Conservation (phyloP, 1,284 basidiomycete species). For the Filobasidium uniguttulatum region DNA sequence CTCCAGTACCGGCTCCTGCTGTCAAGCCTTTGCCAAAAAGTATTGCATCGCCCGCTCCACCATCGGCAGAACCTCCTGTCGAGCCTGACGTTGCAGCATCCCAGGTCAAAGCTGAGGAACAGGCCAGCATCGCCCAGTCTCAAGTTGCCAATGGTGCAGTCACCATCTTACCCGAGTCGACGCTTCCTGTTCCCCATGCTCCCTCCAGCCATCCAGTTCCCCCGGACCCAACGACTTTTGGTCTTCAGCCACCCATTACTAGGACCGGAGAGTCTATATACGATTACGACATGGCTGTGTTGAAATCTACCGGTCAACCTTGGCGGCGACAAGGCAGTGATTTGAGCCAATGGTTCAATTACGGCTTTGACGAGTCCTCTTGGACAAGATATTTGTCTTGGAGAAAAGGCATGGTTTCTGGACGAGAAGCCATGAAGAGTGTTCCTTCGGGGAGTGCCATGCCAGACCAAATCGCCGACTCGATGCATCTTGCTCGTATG, state of each 20-base stretch:
- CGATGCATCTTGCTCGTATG: slow-evolving; percentile 21
- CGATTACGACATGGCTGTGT: slow-evolving; percentile 68
- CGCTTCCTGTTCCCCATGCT: slow-evolving; percentile 15
- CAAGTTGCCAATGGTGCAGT: too few species aligned
- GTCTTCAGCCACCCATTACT: slow-evolving; percentile 21
- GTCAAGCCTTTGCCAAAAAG: not conserved
- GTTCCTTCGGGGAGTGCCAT: slow-evolving; percentile 22
- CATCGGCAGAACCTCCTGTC: not conserved
- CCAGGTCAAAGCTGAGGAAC: slow-evolving; percentile 4
- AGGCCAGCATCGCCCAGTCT: slow-evolving; percentile 10
- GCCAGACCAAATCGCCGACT: slow-evolving; percentile 24
- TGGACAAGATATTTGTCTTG: slow-evolving; percentile 87
- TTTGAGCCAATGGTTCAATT: slow-evolving; percentile 97
- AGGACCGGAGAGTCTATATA: slow-evolving; percentile 70
- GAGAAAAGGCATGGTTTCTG: slow-evolving; percentile 62
- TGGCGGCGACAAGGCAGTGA: slow-evolving; percentile 90
- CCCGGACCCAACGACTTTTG: slow-evolving; percentile 25
- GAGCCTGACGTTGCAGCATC: slow-evolving; percentile 8
- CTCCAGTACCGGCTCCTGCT: not conserved
- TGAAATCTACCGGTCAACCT: slow-evolving; percentile 60
- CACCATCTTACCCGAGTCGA: slow-evolving; percentile 6
- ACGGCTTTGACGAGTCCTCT: slow-evolving; percentile 92
- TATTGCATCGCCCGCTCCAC: not conserved
- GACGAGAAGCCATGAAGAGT: slow-evolving; percentile 32
- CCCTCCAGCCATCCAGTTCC: slow-evolving; percentile 29